A percentile compares a stretch with the other conserved stretches of the same genome.
These are phyloP conservation scores for Termitomyces sp. DNA, from an alignment of 768 basidiomycete species.

Conservation along the genomic window DNA sequence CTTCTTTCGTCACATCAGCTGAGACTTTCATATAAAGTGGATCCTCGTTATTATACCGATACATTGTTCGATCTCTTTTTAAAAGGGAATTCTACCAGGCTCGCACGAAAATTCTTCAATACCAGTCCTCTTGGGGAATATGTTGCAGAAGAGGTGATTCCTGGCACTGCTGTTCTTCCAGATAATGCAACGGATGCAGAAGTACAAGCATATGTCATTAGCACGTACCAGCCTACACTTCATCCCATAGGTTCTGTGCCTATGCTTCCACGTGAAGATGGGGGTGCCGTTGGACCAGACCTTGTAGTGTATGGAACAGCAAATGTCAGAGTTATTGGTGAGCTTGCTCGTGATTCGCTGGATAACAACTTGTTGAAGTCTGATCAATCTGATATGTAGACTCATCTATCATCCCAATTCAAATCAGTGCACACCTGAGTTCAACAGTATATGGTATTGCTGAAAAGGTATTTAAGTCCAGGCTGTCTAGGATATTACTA, in stretches of 20 bases:
- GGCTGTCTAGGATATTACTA: not conserved
- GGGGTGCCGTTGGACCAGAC: constrained; percentile 13
- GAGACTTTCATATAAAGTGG: not conserved
- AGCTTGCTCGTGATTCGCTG: not conserved
- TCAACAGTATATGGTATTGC: constrained; percentile 12
- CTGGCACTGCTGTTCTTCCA: constrained; percentile 5
- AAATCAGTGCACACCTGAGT: constrained; percentile 11
- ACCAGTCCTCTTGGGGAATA: constrained; percentile 3
- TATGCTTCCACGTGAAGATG: constrained; percentile 10
- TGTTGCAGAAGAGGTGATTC: not conserved
- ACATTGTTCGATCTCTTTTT: constrained; percentile 4
- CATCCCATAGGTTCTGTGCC: constrained; percentile 13
- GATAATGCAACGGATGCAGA: constrained; percentile 5
- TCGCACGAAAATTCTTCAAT: constrained; percentile 7
- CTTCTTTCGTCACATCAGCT: not conserved
- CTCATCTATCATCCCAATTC: constrained; percentile 12
- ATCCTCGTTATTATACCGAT: constrained; percentile 7
- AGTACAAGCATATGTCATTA: constrained; percentile 2
- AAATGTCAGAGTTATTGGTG: constrained; percentile 14
- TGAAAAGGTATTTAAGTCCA: constrained; percentile 7
- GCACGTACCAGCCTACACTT: not conserved
- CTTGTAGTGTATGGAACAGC: constrained; percentile 10
- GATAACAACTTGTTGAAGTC: not conserved
- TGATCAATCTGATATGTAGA: not conserved
- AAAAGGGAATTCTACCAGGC: constrained; percentile 10